Conservation (phyloP, 805 yeast genomes). For the Nakazawaea wyomingensis region DNA sequence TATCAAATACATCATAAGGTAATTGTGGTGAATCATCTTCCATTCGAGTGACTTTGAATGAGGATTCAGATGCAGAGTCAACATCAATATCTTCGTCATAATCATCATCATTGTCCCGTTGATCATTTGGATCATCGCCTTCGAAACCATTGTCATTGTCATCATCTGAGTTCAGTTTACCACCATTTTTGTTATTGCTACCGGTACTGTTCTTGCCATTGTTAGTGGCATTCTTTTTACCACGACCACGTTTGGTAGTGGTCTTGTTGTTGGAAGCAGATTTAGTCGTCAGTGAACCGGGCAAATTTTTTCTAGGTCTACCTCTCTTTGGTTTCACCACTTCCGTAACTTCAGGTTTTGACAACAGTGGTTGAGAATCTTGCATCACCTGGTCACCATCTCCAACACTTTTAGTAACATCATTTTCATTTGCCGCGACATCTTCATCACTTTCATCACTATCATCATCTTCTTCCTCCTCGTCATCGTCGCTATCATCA, state of each 20-base stretch:
- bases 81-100: neutral
- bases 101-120: neutral
- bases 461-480: slow-evolving; percentile 1
- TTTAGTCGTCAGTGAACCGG: neutral
- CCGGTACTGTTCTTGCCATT: neutral
- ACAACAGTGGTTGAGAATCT: neutral
- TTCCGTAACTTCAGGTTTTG: neutral
- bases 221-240: too few species aligned
- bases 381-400: too few species aligned
- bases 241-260: too few species aligned
- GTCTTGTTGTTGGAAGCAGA: neutral
- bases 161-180: neutral
- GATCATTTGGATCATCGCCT: neutral
- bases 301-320: neutral
- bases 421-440: too few species aligned
- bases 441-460: slow-evolving; percentile 1
- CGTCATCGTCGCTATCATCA: slow-evolving; percentile 4
- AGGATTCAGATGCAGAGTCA: neutral
- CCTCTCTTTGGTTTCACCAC: slow-evolving; percentile 1
- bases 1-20: slow-evolving; percentile 11
- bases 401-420: too few species aligned
- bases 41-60: slow-evolving; percentile 1
- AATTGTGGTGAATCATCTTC: slow-evolving; percentile 4
- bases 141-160: neutral
- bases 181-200: neutral